These are phyloP conservation scores for Eucalyptus microcorys DNA, from an alignment of 345 rosid genomes.

Conservation along the genomic window DNA sequence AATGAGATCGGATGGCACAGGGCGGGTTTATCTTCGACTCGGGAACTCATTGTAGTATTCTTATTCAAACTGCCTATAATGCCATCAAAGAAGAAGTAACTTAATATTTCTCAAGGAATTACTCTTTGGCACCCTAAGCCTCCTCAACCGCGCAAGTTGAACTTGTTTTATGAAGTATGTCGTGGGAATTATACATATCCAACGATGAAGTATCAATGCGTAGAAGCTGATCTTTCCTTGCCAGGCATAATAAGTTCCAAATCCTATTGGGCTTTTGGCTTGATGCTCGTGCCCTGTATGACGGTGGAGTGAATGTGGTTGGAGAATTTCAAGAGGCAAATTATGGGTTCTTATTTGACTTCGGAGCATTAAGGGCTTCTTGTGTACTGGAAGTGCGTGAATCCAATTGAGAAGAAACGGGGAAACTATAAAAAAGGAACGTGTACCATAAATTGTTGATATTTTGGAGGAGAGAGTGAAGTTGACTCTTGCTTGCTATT, in stretches of 20 bases:
- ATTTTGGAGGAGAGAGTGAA: neutral
- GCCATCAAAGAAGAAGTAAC: neutral
- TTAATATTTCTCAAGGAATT: neutral
- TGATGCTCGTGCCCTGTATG: neutral
- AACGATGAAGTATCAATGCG: neutral
- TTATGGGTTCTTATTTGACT: neutral
- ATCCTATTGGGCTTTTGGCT: neutral
- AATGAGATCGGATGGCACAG: neutral
- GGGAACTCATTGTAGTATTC: neutral
- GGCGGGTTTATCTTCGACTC: neutral
- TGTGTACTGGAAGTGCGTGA: too few relatives aligned
- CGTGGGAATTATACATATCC: neutral
- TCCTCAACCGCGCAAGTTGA: neutral
- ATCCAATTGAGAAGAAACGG: too few relatives aligned
- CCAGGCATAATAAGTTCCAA: neutral
- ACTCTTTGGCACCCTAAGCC: neutral
- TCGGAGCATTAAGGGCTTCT: neutral
- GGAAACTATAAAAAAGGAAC: too few relatives aligned
- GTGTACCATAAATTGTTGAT: neutral
- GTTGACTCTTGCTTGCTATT: neutral
- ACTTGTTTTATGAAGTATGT: neutral
- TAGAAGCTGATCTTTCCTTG: neutral
- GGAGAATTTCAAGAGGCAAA: neutral
- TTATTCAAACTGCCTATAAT: neutral
- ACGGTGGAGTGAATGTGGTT: neutral